Evolutionary conservation across 2,329 filamentous ascomycete species (phyloP), one percentile per base, ranked within the genome.

Genomic region (Aspergillus brunneoviolaceus): DNA sequence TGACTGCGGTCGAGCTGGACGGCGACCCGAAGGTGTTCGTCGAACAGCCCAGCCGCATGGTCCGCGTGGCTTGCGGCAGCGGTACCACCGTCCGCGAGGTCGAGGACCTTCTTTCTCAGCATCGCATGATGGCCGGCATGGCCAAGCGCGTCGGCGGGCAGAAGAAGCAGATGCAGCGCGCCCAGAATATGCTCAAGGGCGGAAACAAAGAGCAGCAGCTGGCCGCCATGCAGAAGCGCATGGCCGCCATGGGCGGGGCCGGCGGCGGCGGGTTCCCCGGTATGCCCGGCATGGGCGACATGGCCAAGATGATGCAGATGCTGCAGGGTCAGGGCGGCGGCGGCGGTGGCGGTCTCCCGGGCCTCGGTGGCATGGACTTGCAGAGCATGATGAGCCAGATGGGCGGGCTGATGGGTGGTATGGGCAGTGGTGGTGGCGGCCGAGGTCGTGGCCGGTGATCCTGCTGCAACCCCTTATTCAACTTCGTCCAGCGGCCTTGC

Each of bases 101-200:
- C 16, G 95, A 99, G 77, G 95, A 99, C 72, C 82, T 99, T 6
- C 85, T 99, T n/a, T 96, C 93, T 0, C 95, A 99, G 78, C 94
- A 98, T 76, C 89, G 91, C 69, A 96, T 98, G 90, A 99, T 99
- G 95, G 91, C 92, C 0, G 91, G 91, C 60, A 97, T 99, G 92
- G 95, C 95, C 52, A 99, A 98, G 87, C 96, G 96, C 81, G 96
- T 99, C 87, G 94, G 95, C 60, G 93, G 93, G 45, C 93, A 91
- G 74, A 96, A 96, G 89, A 95, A 95, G 80, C 96, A 97, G 74
- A 96, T 98, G 89, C 92, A 97, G 76, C 88, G 89, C 55, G 93
- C 93, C 0, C 93, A 98, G 77, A 89, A 90, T 58, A 91, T 91
- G 64, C 92, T 97, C 88, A 91, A 89, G 29, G 92, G 93, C 49